These are phyloP conservation scores for Metschnikowia aberdeeniae DNA, from an alignment of 805 yeast species.

Conservation along the genomic window DNA sequence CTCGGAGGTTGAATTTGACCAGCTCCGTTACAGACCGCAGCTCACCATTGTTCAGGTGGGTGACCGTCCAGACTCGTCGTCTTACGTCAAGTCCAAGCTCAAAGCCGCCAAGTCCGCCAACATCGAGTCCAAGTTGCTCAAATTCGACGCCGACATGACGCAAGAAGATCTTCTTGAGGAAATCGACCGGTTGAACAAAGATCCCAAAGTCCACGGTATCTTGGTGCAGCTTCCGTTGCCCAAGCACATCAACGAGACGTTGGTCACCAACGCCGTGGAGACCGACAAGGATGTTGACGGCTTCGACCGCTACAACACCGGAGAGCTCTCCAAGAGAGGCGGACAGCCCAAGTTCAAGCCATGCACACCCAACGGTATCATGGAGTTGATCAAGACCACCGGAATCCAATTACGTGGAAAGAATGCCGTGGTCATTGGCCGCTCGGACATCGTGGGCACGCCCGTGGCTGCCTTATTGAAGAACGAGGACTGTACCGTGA, in stretches of 20 bases:
- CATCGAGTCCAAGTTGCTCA: slow-evolving; percentile 61
- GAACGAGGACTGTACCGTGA: slow-evolving; percentile 81
- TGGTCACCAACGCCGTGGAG: slow-evolving; percentile 75
- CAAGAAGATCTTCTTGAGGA: slow-evolving; percentile 58
- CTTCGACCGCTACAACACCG: slow-evolving; percentile 81
- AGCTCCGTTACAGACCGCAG: slow-evolving; percentile 58
- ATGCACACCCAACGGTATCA: slow-evolving; percentile 93
- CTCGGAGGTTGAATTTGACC: slow-evolving; percentile 22
- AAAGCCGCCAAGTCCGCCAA: slow-evolving; percentile 86
- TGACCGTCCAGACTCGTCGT: slow-evolving; percentile 80
- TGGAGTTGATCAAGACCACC: slow-evolving; percentile 69
- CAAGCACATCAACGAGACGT: slow-evolving; percentile 67
- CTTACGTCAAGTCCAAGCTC: slow-evolving; percentile 87
- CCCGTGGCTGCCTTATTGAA: slow-evolving; percentile 85
- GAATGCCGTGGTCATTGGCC: slow-evolving; percentile 86
- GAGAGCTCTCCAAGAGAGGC: slow-evolving; percentile 83
- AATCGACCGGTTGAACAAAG: slow-evolving; percentile 64
- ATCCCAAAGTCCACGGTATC: slow-evolving; percentile 77
- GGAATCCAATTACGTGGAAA: slow-evolving; percentile 70
- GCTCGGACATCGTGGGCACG: slow-evolving; percentile 94
- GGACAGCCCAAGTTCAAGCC: slow-evolving; percentile 84
- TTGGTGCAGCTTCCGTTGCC: slow-evolving; percentile 92
- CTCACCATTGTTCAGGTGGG: slow-evolving; percentile 90
- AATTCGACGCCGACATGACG: slow-evolving; percentile 57
- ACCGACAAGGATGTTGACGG: slow-evolving; percentile 94